Conservation (phyloP, 2,329 filamentous ascomycete species). For the Stemphylium vesicarium region DNA sequence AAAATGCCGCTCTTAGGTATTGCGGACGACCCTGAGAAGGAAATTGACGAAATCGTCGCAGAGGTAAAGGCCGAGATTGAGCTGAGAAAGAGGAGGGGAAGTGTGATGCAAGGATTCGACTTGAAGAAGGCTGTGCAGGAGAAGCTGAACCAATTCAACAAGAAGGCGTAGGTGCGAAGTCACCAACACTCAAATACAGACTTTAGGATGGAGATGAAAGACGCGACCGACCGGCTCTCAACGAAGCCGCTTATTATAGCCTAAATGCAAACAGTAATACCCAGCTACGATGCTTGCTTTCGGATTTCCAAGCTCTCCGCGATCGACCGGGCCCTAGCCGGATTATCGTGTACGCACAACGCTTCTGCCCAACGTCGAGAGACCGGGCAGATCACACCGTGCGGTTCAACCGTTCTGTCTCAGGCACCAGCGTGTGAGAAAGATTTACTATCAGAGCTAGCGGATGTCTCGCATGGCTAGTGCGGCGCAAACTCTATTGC, state of each 20-base stretch:
- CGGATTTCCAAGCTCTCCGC: background rate
- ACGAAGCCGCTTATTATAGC: constrained; percentile 1
- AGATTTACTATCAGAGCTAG: background rate
- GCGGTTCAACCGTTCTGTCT: background rate
- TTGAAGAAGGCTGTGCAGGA: constrained; percentile 46
- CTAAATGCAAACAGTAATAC: background rate
- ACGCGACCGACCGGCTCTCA: background rate
- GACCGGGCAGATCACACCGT: background rate
- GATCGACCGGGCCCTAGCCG: background rate
- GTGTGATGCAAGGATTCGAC: constrained; percentile 44
- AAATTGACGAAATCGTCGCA: constrained; percentile 77
- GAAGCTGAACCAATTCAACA: constrained; percentile 44
- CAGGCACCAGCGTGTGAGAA: background rate
- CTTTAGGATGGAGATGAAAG: background rate
- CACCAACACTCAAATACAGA: background rate
- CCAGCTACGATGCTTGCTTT: background rate
- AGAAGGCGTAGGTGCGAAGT: constrained; percentile 17
- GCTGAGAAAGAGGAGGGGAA: constrained; percentile 57
- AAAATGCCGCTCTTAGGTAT: constrained; percentile 75
- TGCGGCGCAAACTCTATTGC: constrained; percentile 8
- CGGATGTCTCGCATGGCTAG: background rate
- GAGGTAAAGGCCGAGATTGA: constrained; percentile 79
- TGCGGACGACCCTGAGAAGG: constrained; percentile 74
- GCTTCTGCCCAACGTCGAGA: constrained; percentile 2
- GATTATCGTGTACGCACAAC: constrained; percentile 1